Evolutionary conservation across 768 basidiomycete species (phyloP), one percentile per base, ranked within the genome.

Genomic region (Xerocomus brunneocitrinus): DNA sequence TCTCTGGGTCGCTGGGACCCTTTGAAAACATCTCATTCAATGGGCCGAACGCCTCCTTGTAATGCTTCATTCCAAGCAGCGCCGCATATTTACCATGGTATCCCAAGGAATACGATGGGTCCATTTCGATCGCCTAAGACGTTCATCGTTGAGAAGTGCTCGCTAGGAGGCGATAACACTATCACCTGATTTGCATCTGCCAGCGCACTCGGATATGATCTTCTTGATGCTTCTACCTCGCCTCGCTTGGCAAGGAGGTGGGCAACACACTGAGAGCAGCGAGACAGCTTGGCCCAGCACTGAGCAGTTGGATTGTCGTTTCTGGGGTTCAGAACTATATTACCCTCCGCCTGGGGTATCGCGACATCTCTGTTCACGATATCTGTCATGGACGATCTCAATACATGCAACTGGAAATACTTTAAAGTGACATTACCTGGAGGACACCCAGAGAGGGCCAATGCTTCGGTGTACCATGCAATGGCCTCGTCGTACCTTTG

Each of bases 401-500:
- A 12, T 32, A 16, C 30, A 16, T 14, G 1, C 14, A 9, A 40
- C 3, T 10, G 43, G 13, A 16, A 1, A 0, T 0, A 13, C 22
- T 14, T 6, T 19, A 13, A 35, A 8, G 4, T n/a, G 16, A 30
- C 28, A 51, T 46, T 39, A 62, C 60, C 40, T 3, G 40, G 51
- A 19, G 45, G 40, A 32, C 12, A 49, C 25, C 32, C 42, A 34
- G 52, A n/a, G 8, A 58, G 57, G 12, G 3, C 8, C 10, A 53
- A 45, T 24, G 61, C 43, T 40, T 50, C 49, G 8, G 59, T 39
- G 41, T 62, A 62, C 56, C 56, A 62, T 4, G 30, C 32, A 22
- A 53, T 43, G 8, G 59, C 59, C 12, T 49, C 44, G 8, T 47
- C 52, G 34, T 47, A 40, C 6, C 8, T 51, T 3, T 13, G 9